Conservation (phyloP, 495 filamentous ascomycete genomes). For the Trypethelium eluteriae region DNA sequence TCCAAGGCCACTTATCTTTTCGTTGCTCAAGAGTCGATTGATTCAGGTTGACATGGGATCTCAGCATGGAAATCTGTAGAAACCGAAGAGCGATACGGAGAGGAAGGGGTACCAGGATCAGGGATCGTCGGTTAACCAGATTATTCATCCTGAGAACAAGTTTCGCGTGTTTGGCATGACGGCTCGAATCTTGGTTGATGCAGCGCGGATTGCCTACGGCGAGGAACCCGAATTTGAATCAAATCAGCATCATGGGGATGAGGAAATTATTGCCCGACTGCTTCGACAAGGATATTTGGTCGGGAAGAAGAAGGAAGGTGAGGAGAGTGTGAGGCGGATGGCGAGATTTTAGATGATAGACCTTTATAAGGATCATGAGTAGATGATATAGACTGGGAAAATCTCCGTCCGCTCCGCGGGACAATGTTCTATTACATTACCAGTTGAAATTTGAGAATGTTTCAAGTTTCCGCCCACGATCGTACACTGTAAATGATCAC, state of each 20-base stretch:
- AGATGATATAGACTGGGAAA: not conserved
- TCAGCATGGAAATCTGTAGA: too few species aligned
- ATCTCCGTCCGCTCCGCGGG: not conserved
- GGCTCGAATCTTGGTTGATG: slow-evolving; percentile 77
- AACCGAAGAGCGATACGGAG: not conserved
- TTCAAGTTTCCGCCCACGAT: not conserved
- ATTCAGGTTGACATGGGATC: too few species aligned
- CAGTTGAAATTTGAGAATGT: not conserved
- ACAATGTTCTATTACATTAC: not conserved
- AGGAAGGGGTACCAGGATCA: not conserved
- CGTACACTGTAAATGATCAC: not conserved
- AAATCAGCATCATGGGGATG: slow-evolving; percentile 72
- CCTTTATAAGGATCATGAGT: not conserved
- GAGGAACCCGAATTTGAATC: slow-evolving; percentile 78
- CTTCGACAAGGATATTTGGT: slow-evolving; percentile 52
- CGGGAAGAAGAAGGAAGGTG: slow-evolving; percentile 46
- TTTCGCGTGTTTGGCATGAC: slow-evolving; percentile 92
- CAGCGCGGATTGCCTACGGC: slow-evolving; percentile 72
- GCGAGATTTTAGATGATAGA: not conserved
- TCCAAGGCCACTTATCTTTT: too few species aligned
- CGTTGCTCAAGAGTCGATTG: too few species aligned
- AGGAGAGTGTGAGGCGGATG: slow-evolving; percentile 23
- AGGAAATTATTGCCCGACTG: slow-evolving; percentile 60
- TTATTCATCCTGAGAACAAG: slow-evolving; percentile 25
- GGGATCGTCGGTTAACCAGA: not conserved